phyloP scores from a whole-genome alignment of 805 yeast species.

The Vanderwaltozyma tropicalis region DNA sequence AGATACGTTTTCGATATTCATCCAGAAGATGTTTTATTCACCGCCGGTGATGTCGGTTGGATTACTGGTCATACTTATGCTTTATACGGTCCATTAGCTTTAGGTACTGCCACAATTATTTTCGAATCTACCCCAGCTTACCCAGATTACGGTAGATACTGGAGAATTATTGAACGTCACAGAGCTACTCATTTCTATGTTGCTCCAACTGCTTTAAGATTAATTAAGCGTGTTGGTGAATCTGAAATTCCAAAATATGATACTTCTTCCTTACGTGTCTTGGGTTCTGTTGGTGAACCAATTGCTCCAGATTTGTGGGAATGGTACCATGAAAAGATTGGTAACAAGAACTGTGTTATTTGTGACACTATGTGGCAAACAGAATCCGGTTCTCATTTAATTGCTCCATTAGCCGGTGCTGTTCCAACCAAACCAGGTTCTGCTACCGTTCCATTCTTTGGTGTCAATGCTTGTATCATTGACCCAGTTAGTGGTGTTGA shows the following conservation, averaged over 20 bases:
- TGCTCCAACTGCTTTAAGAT: slow-evolving; percentile 95
- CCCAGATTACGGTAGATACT: slow-evolving; percentile 89
- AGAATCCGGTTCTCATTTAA: slow-evolving; percentile 91
- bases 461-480: slow-evolving; percentile 79
- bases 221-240: slow-evolving; percentile 84
- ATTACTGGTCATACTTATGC: slow-evolving; percentile 97
- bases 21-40: slow-evolving; percentile 76
- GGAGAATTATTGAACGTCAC: slow-evolving; percentile 88
- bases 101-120: slow-evolving; percentile 85
- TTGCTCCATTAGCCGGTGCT: slow-evolving; percentile 90
- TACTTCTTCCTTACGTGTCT: slow-evolving; percentile 74
- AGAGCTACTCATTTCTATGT: slow-evolving; percentile 93
- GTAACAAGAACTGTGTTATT: slow-evolving; percentile 80
- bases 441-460: slow-evolving; percentile 94
- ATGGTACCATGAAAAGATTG: slow-evolving; percentile 91
- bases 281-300: slow-evolving; percentile 98
- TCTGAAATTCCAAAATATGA: slow-evolving; percentile 71
- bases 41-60: slow-evolving; percentile 99
- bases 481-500: slow-evolving; percentile 90
- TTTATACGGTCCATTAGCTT: slow-evolving; percentile 80
- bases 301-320: slow-evolving; percentile 97
- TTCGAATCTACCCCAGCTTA: slow-evolving; percentile 98
- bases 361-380: slow-evolving; percentile 99
- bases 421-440: slow-evolving; percentile 96
- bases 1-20: slow-evolving; percentile 91